Conservation (phyloP, 331 rosid species). For the Malus hybrid region DNA sequence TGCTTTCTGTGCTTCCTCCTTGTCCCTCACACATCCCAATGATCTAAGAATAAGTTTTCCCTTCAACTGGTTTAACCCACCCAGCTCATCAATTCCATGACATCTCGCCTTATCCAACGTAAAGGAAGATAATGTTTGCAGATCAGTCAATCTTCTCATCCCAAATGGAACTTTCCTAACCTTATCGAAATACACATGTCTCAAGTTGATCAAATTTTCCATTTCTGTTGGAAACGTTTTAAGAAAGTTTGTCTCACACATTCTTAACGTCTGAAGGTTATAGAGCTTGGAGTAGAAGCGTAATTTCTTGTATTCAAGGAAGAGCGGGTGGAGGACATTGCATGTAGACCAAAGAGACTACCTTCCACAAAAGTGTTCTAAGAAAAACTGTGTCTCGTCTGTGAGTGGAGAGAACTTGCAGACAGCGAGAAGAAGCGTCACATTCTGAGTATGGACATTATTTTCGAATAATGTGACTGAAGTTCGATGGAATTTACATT, state of each 20-base stretch:
- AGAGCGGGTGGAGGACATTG: too few relatives aligned
- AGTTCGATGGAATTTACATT: too few relatives aligned
- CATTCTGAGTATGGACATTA: too few relatives aligned
- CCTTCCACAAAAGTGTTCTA: too few relatives aligned
- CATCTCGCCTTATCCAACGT: not conserved
- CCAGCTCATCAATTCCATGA: not conserved
- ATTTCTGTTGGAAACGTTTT: not conserved
- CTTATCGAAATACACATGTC: not conserved
- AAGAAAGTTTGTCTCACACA: not conserved
- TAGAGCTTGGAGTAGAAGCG: too few relatives aligned
- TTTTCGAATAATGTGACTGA: too few relatives aligned
- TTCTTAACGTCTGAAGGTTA: not conserved
- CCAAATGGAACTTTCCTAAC: not conserved
- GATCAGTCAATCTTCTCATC: not conserved
- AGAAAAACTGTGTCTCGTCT: too few relatives aligned
- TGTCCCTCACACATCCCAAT: not conserved
- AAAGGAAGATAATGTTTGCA: not conserved
- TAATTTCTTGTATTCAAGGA: too few relatives aligned
- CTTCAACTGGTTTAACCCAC: not conserved
- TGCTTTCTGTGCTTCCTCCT: not conserved
- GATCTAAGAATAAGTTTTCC: not conserved
- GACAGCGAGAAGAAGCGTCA: too few relatives aligned
- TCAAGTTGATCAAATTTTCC: not conserved
- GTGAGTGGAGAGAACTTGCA: too few relatives aligned
- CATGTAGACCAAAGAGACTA: too few relatives aligned